A percentile compares a stretch with the other conserved stretches of the same genome.
Evolutionary conservation across 2,329 filamentous ascomycete species (phyloP).

Genomic region (Dactylellina leptospora): DNA sequence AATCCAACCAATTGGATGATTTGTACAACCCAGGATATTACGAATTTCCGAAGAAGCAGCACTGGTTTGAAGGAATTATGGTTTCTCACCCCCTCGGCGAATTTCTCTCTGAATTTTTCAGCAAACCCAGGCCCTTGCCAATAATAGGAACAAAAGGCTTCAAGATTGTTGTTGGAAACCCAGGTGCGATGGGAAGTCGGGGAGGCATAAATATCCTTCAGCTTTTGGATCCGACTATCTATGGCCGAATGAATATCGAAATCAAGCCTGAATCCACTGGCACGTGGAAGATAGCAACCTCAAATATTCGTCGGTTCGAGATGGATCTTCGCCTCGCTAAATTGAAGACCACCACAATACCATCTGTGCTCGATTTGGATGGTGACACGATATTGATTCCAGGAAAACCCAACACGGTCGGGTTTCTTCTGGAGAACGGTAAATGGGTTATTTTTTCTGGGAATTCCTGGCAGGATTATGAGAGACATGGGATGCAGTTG

Average conservation of each 20-base stretch:
- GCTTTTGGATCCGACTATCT: conserved; percentile 47
- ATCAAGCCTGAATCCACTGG: conserved; percentile 52
- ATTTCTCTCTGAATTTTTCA: conserved; percentile 63
- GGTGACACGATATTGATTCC: neutral
- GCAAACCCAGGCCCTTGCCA: conserved; percentile 34
- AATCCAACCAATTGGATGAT: conserved; percentile 59
- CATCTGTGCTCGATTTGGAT: conserved; percentile 2
- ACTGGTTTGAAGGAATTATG: conserved; percentile 68
- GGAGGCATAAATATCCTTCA: conserved; percentile 65
- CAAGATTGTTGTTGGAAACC: conserved; percentile 64
- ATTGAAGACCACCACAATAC: neutral
- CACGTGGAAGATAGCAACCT: conserved; percentile 61
- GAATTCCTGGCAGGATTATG: conserved; percentile 3
- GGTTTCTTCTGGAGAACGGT: neutral
- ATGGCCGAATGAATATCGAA: conserved; percentile 64
- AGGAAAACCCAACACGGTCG: neutral
- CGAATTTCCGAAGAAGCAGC: conserved; percentile 64
- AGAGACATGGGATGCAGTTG: conserved; percentile 63
- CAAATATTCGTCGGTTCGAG: conserved; percentile 62
- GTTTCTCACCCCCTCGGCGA: conserved; percentile 64
- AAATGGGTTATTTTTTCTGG: conserved; percentile 5
- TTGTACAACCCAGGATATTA: conserved; percentile 61
- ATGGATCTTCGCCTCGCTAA: neutral
- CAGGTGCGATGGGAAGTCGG: conserved; percentile 66
- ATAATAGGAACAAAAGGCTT: conserved; percentile 61